Conservation (phyloP, 345 rosid genomes). For the Erucastrum elatum region DNA sequence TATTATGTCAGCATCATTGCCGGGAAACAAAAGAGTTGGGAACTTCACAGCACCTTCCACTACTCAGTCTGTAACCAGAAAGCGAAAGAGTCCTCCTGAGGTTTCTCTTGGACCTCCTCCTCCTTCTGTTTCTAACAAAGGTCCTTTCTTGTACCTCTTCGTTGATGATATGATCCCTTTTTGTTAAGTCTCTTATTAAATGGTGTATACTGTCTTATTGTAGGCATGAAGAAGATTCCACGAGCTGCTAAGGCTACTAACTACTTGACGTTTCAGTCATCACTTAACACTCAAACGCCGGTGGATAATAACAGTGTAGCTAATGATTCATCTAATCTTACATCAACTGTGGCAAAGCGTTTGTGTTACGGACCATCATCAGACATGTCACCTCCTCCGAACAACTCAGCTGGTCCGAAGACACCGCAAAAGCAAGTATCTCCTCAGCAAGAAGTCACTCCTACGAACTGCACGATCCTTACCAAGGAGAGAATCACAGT, state of each 20-base stretch:
- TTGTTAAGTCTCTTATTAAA: background rate
- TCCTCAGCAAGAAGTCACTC: conserved; percentile 36
- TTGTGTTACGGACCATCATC: conserved; percentile 54
- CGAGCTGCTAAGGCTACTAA: conserved; percentile 30
- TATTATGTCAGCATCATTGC: conserved; percentile 43
- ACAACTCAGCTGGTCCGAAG: conserved; percentile 49
- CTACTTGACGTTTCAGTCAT: conserved; percentile 31
- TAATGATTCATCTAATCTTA: conserved; percentile 33
- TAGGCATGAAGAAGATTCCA: conserved; percentile 15
- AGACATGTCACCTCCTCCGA: conserved; percentile 48
- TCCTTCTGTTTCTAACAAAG: conserved; percentile 48
- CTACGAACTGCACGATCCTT: conserved; percentile 66
- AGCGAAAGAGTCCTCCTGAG: conserved; percentile 49
- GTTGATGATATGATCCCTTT: background rate
- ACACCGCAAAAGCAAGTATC: conserved; percentile 59
- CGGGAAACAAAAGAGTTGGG: conserved; percentile 35
- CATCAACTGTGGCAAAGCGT: conserved; percentile 67
- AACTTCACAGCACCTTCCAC: conserved; percentile 36
- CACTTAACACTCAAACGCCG: conserved; percentile 33
- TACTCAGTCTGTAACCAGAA: conserved; percentile 46
- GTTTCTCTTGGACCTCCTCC: conserved; percentile 42
- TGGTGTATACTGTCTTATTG: background rate
- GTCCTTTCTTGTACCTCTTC: background rate
- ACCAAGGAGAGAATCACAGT: conserved; percentile 67
- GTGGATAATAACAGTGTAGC: conserved; percentile 7